Conservation (phyloP, 2,329 filamentous ascomycete species). For the Ophiosphaerella herpotricha region DNA sequence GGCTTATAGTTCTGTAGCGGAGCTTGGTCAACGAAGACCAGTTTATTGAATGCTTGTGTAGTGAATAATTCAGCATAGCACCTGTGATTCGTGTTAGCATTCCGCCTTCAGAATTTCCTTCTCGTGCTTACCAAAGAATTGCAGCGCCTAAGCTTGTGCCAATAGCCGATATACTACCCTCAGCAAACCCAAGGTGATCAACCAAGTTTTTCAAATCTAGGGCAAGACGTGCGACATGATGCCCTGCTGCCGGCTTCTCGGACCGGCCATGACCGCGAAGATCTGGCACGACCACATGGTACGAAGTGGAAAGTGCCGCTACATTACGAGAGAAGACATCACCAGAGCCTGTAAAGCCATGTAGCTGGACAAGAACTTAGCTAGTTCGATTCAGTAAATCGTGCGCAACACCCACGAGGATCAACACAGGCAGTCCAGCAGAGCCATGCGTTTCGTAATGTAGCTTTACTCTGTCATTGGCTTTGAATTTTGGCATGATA, state of each 20-base stretch:
- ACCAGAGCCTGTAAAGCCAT: slow-evolving; percentile 32
- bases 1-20: slow-evolving; percentile 31
- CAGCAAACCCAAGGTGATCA: slow-evolving; percentile 16
- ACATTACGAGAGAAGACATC: slow-evolving; percentile 27
- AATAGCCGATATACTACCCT: slow-evolving; percentile 15
- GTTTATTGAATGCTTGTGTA: slow-evolving; percentile 19
- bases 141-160: slow-evolving; percentile 28
- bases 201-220: slow-evolving; percentile 32
- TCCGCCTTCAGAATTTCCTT: not conserved
- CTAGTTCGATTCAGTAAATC: not conserved
- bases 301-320: slow-evolving; percentile 6
- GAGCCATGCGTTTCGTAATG: too few species aligned
- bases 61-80: slow-evolving; percentile 35
- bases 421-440: too few species aligned
- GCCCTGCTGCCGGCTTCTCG: slow-evolving; percentile 28
- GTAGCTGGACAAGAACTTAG: slow-evolving; percentile 16
- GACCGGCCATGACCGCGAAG: slow-evolving; percentile 34
- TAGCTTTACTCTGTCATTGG: too few species aligned
- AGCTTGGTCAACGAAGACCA: slow-evolving; percentile 36
- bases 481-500: too few species aligned
- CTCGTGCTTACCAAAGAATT: slow-evolving; percentile 21
- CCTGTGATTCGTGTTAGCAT: slow-evolving; percentile 6
- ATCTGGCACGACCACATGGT: slow-evolving; percentile 23
- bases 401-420: not conserved
- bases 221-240: slow-evolving; percentile 33